Evolutionary conservation across 805 yeast genomes (phyloP).

Genomic region (Metschnikowia koreensis): DNA sequence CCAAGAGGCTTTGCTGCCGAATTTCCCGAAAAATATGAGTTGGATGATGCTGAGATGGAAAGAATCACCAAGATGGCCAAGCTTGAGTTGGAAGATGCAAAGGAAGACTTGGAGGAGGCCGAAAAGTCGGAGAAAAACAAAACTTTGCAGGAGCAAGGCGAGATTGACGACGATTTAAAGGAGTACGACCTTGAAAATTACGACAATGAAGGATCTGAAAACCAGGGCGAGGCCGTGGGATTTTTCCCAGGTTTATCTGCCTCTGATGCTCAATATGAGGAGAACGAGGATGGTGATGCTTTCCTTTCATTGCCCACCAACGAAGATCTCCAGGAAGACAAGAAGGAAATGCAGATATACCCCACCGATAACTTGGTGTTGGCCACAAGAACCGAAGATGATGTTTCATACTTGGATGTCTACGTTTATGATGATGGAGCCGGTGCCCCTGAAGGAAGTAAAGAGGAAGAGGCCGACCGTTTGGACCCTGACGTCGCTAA

Average conservation of each 20-base stretch:
- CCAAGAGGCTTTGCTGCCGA: slow-evolving; percentile 95
- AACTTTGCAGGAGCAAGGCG: slow-evolving; percentile 52
- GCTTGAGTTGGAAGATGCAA: slow-evolving; percentile 75
- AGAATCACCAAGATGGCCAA: slow-evolving; percentile 84
- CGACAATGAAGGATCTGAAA: slow-evolving; percentile 53
- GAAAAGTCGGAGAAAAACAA: slow-evolving; percentile 19
- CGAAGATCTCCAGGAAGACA: slow-evolving; percentile 69
- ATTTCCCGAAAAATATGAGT: slow-evolving; percentile 83
- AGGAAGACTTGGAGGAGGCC: slow-evolving; percentile 57
- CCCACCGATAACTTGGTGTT: slow-evolving; percentile 88
- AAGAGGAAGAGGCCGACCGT: slow-evolving; percentile 67
- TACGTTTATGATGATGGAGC: slow-evolving; percentile 94
- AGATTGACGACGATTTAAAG: slow-evolving; percentile 78
- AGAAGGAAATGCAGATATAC: slow-evolving; percentile 77
- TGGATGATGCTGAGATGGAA: slow-evolving; percentile 90
- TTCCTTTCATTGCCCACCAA: slow-evolving; percentile 63
- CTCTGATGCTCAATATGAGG: slow-evolving; percentile 53
- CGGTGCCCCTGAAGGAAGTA: slow-evolving; percentile 68
- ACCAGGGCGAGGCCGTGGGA: slow-evolving; percentile 56
- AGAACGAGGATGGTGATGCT: slow-evolving; percentile 47
- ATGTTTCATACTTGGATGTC: slow-evolving; percentile 85
- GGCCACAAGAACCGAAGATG: slow-evolving; percentile 95
- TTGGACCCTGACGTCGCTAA: slow-evolving; percentile 70
- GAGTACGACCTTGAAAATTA: slow-evolving; percentile 85
- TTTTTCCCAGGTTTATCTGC: slow-evolving; percentile 72